A percentile compares a stretch with the other conserved stretches of the same genome.
Evolutionary conservation across 495 filamentous ascomycete species (phyloP).

Genomic region (Xylaria acuta): DNA sequence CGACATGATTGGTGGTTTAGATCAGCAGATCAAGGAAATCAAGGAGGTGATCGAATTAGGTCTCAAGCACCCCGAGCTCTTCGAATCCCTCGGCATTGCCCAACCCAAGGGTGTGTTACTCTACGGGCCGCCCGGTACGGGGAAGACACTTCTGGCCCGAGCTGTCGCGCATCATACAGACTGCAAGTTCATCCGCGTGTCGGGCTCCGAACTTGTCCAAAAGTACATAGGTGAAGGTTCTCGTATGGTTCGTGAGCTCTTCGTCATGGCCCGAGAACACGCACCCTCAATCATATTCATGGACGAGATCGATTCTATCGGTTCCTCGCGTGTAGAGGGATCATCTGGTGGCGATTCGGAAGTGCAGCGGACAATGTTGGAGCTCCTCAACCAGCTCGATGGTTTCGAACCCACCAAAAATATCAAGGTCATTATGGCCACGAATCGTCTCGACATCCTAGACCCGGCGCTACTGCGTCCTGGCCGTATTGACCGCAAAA

Average conservation of each 20-base stretch:
- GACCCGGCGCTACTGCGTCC: constrained; percentile 94
- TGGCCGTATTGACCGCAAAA: constrained; percentile 97
- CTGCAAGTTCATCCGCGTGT: constrained; percentile 98
- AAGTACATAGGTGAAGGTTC: constrained; percentile 99
- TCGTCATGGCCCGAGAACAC: constrained; percentile 98
- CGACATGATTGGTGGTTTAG: constrained; percentile 99
- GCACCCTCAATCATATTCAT: constrained; percentile 99
- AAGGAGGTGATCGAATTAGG: constrained; percentile 99
- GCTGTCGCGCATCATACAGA: constrained; percentile 98
- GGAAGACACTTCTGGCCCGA: constrained; percentile 94
- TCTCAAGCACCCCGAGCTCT: constrained; percentile 96
- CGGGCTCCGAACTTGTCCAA: constrained; percentile 94
- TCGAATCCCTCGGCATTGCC: constrained; percentile 97
- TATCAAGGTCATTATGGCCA: constrained; percentile 99
- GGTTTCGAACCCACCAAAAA: constrained; percentile 99
- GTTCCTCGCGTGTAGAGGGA: constrained; percentile 93
- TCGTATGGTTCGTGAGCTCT: constrained; percentile 97
- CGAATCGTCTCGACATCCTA: constrained; percentile 95
- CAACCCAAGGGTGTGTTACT: constrained; percentile 97
- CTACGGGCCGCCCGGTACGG: constrained; percentile 95
- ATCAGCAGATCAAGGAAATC: constrained; percentile 99
- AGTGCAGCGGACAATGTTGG: constrained; percentile 99
- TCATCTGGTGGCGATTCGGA: constrained; percentile 97
- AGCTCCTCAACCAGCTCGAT: constrained; percentile 97
- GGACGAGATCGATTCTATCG: constrained; percentile 99